Conservation (phyloP, 2,329 filamentous ascomycete species). For the Diplodia scrobiculata region DNA sequence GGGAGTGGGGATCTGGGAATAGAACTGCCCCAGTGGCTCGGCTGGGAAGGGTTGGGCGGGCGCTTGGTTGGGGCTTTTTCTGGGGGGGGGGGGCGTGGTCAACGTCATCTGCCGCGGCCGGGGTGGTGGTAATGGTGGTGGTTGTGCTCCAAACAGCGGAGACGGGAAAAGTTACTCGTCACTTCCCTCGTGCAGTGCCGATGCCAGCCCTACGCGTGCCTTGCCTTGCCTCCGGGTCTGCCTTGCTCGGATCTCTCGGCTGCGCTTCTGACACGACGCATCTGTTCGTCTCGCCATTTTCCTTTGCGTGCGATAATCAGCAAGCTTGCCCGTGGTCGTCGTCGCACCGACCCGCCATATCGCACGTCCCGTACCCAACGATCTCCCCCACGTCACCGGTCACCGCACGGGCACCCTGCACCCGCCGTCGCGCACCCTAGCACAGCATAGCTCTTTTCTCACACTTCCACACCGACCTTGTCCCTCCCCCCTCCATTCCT, state of each 20-base stretch:
- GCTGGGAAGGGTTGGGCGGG: not conserved
- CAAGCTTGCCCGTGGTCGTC: not conserved
- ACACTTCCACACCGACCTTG: not conserved
- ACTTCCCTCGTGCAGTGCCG: not conserved
- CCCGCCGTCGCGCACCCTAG: not conserved
- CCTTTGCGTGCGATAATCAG: not conserved
- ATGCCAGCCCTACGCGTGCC: not conserved
- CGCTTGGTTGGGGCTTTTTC: not conserved
- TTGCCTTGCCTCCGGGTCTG: not conserved
- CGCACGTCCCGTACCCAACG: not conserved
- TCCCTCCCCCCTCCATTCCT: not conserved
- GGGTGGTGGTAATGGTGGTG: not conserved
- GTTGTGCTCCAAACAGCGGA: not conserved
- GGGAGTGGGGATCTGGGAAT: not conserved
- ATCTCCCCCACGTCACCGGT: not conserved
- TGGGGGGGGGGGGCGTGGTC: not conserved
- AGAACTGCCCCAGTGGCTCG: not conserved
- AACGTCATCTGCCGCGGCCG: not conserved
- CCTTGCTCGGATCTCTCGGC: not conserved
- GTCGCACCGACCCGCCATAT: not conserved
- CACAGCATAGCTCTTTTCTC: not conserved
- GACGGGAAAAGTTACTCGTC: constrained; percentile 2
- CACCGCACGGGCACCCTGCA: not conserved
- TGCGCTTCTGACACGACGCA: not conserved
- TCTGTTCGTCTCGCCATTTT: not conserved